These are phyloP conservation scores for Geotrichum reessii DNA, from an alignment of 1,139 yeast genomes.

Conservation along the genomic window DNA sequence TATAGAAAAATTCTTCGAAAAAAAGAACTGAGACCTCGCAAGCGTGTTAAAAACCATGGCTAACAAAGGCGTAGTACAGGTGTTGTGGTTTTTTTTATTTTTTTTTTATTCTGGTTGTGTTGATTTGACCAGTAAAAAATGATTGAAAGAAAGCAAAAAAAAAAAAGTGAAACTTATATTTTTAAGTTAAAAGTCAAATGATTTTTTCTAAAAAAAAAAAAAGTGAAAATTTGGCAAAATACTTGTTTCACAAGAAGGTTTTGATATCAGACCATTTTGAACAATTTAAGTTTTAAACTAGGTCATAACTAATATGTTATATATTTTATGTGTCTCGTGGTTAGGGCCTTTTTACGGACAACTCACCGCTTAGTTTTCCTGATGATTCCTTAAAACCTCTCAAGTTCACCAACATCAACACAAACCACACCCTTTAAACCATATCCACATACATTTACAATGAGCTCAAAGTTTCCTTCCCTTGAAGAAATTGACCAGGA, in stretches of 20 bases:
- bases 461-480: constrained; percentile 88
- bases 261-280: not conserved
- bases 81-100: not conserved
- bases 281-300: not conserved
- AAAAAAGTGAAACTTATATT: not conserved
- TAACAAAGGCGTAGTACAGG: not conserved
- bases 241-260: not conserved
- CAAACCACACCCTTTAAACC: not conserved
- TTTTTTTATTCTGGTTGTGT: not conserved
- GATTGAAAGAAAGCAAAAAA: constrained; percentile 4
- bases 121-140: constrained; percentile 8
- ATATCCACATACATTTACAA: constrained; percentile 30
- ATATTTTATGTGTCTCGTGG: not conserved
- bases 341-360: not conserved
- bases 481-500: constrained; percentile 49
- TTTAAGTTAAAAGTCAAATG: not conserved
- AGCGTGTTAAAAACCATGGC: constrained; percentile 23
- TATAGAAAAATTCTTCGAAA: constrained; percentile 29
- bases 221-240: not conserved
- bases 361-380: not conserved
- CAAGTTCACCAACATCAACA: constrained; percentile 10
- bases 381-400: not conserved
- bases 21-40: constrained; percentile 37
- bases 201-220: no score
- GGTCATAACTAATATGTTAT: not conserved